Conservation (phyloP, 352 stramenopile genomes). For the Phytophthora pseudosyringae region DNA sequence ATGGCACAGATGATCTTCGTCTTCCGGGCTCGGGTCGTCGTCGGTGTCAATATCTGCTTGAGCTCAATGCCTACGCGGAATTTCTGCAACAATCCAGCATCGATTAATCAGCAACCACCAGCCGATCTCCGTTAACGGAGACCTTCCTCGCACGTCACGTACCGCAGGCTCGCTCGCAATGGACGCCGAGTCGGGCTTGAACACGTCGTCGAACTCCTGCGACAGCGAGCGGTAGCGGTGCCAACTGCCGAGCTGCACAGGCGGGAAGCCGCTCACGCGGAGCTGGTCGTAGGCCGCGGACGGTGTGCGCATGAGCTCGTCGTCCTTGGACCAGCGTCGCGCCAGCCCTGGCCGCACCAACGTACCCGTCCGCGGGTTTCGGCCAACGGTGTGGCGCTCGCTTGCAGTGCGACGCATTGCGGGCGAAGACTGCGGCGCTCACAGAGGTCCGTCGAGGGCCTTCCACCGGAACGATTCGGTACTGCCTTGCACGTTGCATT, state of each 20-base stretch:
- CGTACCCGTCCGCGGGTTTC: constrained; percentile 17
- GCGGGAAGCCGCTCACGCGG: constrained; percentile 53
- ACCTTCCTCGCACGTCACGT: constrained; percentile 6
- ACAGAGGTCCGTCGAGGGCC: not conserved
- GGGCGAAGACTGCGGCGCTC: not conserved
- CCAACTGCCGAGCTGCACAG: constrained; percentile 73
- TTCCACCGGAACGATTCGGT: constrained; percentile 22
- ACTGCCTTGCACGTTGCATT: constrained; percentile 27
- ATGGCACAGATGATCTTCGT: constrained; percentile 99
- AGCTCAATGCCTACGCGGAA: constrained; percentile 76
- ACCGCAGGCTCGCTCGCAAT: constrained; percentile 48
- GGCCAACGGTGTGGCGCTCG: constrained; percentile 15
- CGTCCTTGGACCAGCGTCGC: constrained; percentile 37
- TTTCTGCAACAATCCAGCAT: constrained; percentile 37
- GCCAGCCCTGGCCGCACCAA: constrained; percentile 15
- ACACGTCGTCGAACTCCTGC: constrained; percentile 60
- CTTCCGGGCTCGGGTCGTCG: constrained; percentile 69
- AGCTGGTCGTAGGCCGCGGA: constrained; percentile 42
- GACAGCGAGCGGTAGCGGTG: constrained; percentile 65
- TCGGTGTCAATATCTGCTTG: constrained; percentile 75
- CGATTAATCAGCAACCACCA: constrained; percentile 9
- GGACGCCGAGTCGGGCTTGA: constrained; percentile 45
- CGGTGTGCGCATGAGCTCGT: constrained; percentile 31
- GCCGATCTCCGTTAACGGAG: constrained; percentile 17
- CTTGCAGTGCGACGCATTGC: constrained; percentile 33